Percentiles rank a stretch among this genome's conserved stretches.
Conservation (phyloP, 2,329 filamentous ascomycete genomes). For the Neopestalotiopsis clavispora region DNA sequence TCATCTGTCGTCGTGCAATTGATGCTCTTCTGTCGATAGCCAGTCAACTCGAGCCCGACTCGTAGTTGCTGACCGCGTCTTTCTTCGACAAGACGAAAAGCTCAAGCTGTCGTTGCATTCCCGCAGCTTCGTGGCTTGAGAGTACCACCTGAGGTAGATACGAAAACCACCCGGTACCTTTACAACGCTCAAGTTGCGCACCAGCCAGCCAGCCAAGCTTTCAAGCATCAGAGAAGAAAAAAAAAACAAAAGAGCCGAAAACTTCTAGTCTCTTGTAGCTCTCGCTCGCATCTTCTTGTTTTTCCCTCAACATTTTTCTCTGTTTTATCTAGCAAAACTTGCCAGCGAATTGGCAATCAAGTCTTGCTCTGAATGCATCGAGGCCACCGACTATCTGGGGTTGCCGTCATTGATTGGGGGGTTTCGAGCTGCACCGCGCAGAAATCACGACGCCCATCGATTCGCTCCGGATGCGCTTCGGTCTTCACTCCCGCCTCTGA, state of each 20-base stretch:
- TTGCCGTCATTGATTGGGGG: slow-evolving; percentile 17
- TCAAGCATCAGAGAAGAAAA: background rate
- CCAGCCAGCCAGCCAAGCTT: background rate
- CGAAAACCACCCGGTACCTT: background rate
- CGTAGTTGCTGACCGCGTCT: background rate
- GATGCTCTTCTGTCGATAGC: background rate
- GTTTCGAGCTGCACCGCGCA: slow-evolving; percentile 14
- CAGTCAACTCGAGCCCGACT: background rate
- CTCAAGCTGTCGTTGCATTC: background rate
- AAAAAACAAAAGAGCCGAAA: background rate
- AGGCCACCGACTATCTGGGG: slow-evolving; percentile 10
- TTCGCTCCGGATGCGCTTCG: slow-evolving; percentile 24
- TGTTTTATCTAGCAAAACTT: background rate
- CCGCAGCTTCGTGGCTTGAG: background rate
- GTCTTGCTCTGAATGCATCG: slow-evolving; percentile 18
- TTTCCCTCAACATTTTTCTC: background rate
- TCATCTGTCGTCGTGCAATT: background rate
- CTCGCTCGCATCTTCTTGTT: background rate
- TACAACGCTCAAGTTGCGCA: background rate
- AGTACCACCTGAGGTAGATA: background rate
- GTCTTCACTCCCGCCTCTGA: slow-evolving; percentile 28
- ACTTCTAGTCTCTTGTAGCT: background rate
- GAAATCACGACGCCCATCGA: slow-evolving; percentile 11
- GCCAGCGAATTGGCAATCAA: slow-evolving; percentile 10
- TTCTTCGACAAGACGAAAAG: background rate